Evolutionary conservation across 179 eudicot species (phyloP).

Genomic region (Pouteria campechiana): DNA sequence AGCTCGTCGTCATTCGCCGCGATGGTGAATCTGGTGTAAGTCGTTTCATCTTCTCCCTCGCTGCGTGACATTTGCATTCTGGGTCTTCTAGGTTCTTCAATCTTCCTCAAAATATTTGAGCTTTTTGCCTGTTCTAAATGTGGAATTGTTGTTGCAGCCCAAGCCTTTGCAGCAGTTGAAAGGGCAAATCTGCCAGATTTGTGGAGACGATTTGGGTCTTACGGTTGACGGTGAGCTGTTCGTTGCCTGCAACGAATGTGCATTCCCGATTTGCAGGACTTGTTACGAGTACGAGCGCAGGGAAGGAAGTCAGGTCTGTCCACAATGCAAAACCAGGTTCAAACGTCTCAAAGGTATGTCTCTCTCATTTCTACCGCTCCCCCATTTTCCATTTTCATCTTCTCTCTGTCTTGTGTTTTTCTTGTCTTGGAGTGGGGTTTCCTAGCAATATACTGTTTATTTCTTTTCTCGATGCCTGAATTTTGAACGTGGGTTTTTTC

Average conservation of each 20-base stretch:
- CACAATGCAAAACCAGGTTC: constrained; percentile 14
- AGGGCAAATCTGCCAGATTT: background rate
- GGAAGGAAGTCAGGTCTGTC: constrained; percentile 14
- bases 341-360: constrained; percentile 14
- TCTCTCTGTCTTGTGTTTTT: background rate
- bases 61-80: background rate
- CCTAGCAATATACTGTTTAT: no score
- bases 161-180: background rate
- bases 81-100: background rate
- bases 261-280: constrained; percentile 12
- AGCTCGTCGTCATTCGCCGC: background rate
- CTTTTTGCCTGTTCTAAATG: no score
- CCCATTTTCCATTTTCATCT: no score
- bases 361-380: no score
- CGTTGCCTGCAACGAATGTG: constrained; percentile 15
- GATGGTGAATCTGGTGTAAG: background rate
- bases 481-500: no score
- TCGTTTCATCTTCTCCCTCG: background rate
- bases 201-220: background rate
- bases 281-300: constrained; percentile 15
- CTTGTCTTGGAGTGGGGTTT: background rate
- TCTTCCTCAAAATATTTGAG: no score
- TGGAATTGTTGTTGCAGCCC: no score
- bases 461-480: no score
- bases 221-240: constrained; percentile 10